These are phyloP conservation scores for Diaporthe sp. DNA, from an alignment of 2,329 filamentous ascomycete genomes.

Conservation along the genomic window DNA sequence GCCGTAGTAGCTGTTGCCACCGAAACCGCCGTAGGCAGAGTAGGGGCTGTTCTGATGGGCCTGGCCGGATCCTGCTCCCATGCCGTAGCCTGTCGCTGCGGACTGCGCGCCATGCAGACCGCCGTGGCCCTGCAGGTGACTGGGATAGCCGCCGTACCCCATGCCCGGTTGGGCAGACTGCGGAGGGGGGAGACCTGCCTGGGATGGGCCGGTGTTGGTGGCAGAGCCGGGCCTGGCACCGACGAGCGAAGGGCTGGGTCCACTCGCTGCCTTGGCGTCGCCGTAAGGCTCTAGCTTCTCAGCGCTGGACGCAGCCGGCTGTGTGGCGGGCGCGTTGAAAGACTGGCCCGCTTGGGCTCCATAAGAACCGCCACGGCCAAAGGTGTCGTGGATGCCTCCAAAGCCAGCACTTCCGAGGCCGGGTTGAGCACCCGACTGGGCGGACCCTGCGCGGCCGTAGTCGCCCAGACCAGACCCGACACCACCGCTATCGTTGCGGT, in stretches of 20 bases:
- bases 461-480: constrained; percentile 65
- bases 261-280: constrained; percentile 65
- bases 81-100: constrained; percentile 62
- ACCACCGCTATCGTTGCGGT: constrained; percentile 63
- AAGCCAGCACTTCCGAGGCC: constrained; percentile 65
- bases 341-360: constrained; percentile 67
- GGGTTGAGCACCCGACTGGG: constrained; percentile 63
- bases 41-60: constrained; percentile 69
- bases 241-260: constrained; percentile 68
- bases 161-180: constrained; percentile 67
- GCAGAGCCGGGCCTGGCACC: constrained; percentile 70
- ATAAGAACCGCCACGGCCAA: constrained; percentile 66
- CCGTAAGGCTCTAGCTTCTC: constrained; percentile 73
- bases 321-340: constrained; percentile 63
- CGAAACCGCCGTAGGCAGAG: constrained; percentile 64
- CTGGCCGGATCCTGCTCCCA: constrained; percentile 63
- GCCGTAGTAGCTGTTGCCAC: constrained; percentile 60
- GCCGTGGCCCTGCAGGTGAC: constrained; percentile 63
- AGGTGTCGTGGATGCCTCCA: constrained; percentile 67
- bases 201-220: constrained; percentile 64
- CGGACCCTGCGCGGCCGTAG: constrained; percentile 64
- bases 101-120: constrained; percentile 64
- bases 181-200: constrained; percentile 66
- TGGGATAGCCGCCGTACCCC: constrained; percentile 69
- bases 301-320: constrained; percentile 57